Evolutionary conservation across 208 protist species (phyloP).

Genomic region (Borovskyia barvae): DNA sequence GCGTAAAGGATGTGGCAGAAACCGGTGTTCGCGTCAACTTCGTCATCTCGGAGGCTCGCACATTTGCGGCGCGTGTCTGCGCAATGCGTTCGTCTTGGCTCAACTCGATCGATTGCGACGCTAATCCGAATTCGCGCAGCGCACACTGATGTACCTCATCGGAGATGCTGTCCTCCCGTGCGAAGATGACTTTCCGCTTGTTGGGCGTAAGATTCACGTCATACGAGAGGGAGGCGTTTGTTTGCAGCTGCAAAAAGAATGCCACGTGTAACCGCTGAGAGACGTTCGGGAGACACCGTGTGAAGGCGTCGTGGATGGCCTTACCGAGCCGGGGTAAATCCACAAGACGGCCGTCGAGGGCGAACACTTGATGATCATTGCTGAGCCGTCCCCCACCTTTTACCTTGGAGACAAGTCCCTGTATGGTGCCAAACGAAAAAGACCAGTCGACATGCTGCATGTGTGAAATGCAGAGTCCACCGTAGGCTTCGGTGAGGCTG

Average conservation of each 20-base stretch:
- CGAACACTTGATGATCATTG: constrained; percentile 70
- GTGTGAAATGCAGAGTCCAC: constrained; percentile 52
- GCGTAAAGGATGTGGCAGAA: constrained; percentile 70
- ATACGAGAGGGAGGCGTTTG: constrained; percentile 37
- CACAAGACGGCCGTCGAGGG: constrained; percentile 77
- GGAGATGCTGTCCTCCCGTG: constrained; percentile 39
- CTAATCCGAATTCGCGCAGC: constrained; percentile 45
- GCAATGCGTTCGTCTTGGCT: constrained; percentile 38
- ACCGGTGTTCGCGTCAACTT: constrained; percentile 50
- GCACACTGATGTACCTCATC: constrained; percentile 41
- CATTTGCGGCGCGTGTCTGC: constrained; percentile 29
- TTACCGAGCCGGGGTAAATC: constrained; percentile 74
- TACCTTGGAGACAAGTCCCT: constrained; percentile 66
- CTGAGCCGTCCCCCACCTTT: constrained; percentile 46
- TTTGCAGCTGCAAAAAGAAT: constrained; percentile 71
- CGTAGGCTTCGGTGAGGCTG: constrained; percentile 77
- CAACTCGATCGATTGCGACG: constrained; percentile 34
- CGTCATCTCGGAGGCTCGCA: constrained; percentile 28
- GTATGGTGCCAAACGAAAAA: constrained; percentile 50
- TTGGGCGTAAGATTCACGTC: constrained; percentile 86
- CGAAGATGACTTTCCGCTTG: constrained; percentile 65
- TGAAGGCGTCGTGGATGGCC: constrained; percentile 71
- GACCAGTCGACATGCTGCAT: constrained; percentile 65
- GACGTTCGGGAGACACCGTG: constrained; percentile 68
- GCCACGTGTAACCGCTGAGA: constrained; percentile 59